Conservation (phyloP, 352 stramenopile genomes). For the Lagenidium giganteum region DNA sequence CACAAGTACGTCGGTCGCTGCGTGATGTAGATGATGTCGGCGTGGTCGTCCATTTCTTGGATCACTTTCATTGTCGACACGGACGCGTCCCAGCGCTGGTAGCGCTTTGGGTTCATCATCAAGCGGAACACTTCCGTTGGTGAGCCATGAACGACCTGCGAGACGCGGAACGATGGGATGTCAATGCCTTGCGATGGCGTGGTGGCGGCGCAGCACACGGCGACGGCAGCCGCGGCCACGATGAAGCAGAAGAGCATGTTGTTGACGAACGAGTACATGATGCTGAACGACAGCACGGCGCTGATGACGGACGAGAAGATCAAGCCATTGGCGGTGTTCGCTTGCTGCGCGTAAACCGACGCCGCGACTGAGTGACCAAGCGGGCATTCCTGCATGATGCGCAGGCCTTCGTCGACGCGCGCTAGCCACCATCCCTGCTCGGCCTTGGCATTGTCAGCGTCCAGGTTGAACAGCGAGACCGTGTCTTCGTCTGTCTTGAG, state of each 20-base stretch:
- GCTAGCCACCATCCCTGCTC: constrained; percentile 80
- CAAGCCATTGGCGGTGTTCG: constrained; percentile 53
- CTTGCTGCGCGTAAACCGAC: constrained; percentile 60
- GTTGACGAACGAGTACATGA: constrained; percentile 68
- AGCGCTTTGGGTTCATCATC: constrained; percentile 70
- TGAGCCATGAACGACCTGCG: constrained; percentile 69
- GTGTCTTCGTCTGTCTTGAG: constrained; percentile 67
- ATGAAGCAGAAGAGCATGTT: constrained; percentile 71
- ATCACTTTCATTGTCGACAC: constrained; percentile 65
- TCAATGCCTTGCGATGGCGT: constrained; percentile 47
- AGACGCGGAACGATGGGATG: constrained; percentile 71
- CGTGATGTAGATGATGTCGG: constrained; percentile 73
- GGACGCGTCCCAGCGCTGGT: constrained; percentile 63
- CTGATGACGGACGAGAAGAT: constrained; percentile 43
- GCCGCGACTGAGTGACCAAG: constrained; percentile 57
- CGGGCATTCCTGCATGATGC: constrained; percentile 76
- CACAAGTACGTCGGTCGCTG: constrained; percentile 69
- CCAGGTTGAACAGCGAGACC: constrained; percentile 70
- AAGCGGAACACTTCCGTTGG: constrained; percentile 69
- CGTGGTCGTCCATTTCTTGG: constrained; percentile 73
- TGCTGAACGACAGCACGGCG: constrained; percentile 61
- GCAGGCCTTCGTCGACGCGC: constrained; percentile 55
- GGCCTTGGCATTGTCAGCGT: constrained; percentile 61
- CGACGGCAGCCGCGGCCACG: constrained; percentile 40
- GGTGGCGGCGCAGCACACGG: constrained; percentile 45